Conservation (phyloP, 108 stramenopile genomes). For the Nitzschia sp. region DNA sequence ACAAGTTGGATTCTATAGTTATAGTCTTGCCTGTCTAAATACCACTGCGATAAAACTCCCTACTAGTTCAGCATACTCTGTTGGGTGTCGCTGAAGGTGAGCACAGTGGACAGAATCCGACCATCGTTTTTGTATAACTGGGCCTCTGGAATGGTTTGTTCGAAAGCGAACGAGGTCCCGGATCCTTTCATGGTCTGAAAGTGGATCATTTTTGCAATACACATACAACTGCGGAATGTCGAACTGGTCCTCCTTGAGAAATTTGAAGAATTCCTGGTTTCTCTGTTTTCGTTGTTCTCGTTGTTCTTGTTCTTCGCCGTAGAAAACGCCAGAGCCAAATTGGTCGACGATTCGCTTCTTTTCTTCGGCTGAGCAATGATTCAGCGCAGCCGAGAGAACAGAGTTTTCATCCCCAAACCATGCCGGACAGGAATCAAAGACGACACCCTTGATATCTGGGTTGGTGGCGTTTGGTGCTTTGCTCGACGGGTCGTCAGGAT, state of each 20-base stretch:
- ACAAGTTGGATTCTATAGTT: background rate
- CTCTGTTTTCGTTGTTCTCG: conserved; percentile 21
- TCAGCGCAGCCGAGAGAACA: conserved; percentile 29
- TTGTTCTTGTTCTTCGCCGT: conserved; percentile 12
- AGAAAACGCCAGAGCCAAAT: conserved; percentile 9
- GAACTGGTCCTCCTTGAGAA: conserved; percentile 34
- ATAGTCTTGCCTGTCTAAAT: background rate
- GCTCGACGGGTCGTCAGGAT: background rate
- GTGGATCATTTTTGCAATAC: conserved; percentile 58
- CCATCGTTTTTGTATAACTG: conserved; percentile 47
- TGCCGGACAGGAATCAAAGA: conserved; percentile 80
- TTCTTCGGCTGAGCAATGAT: conserved; percentile 34
- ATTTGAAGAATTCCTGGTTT: conserved; percentile 49
- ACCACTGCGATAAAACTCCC: background rate
- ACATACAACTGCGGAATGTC: conserved; percentile 69
- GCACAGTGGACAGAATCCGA: conserved; percentile 59
- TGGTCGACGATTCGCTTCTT: conserved; percentile 19
- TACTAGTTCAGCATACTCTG: conserved; percentile 40
- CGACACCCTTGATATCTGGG: conserved; percentile 44
- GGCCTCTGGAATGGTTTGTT: conserved; percentile 17
- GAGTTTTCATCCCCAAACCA: conserved; percentile 39
- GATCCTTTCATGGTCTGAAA: conserved; percentile 43
- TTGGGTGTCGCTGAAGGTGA: conserved; percentile 59
- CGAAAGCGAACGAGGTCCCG: conserved; percentile 41
- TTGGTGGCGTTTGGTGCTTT: background rate